phyloP scores from a whole-genome alignment of 768 basidiomycete species.

The Termitomyces sp. region DNA sequence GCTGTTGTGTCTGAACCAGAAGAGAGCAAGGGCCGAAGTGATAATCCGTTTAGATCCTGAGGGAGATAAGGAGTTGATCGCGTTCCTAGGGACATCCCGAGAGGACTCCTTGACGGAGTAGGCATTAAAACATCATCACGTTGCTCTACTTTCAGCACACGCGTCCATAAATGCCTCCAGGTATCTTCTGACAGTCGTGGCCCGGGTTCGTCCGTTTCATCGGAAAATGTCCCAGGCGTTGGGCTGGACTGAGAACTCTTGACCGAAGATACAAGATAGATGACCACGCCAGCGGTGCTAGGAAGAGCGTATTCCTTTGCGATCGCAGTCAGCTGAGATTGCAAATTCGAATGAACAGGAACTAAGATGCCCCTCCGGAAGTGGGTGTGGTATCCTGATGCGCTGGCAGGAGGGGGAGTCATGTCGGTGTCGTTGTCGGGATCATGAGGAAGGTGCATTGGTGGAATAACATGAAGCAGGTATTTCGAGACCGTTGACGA shows the following conservation, averaged over 20 bases:
- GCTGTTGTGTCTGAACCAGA: slow-evolving; percentile 30
- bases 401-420: slow-evolving; percentile 45
- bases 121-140: slow-evolving; percentile 35
- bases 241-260: slow-evolving; percentile 12
- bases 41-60: slow-evolving; percentile 22
- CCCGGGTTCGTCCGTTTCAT: slow-evolving; percentile 52
- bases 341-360: slow-evolving; percentile 77
- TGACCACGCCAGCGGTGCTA: slow-evolving; percentile 72
- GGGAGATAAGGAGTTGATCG: slow-evolving; percentile 38
- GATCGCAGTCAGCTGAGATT: slow-evolving; percentile 79
- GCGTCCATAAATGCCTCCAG: slow-evolving; percentile 83
- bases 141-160: slow-evolving; percentile 60
- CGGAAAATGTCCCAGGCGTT: slow-evolving; percentile 14
- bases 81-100: slow-evolving; percentile 35
- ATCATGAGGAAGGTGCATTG: slow-evolving; percentile 64
- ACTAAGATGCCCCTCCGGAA: slow-evolving; percentile 85
- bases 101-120: slow-evolving; percentile 27
- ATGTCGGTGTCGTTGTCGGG: slow-evolving; percentile 39
- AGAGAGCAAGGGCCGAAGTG: slow-evolving; percentile 44
- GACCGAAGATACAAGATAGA: slow-evolving; percentile 62
- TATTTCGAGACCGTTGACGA: slow-evolving; percentile 54
- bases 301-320: slow-evolving; percentile 93
- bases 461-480: slow-evolving; percentile 82
- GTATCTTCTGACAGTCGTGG: slow-evolving; percentile 83
- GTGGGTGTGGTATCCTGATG: slow-evolving; percentile 74